Base-by-base conservation (phyloP, 345 rosid species). In the Rhizophora mangle region DNA sequence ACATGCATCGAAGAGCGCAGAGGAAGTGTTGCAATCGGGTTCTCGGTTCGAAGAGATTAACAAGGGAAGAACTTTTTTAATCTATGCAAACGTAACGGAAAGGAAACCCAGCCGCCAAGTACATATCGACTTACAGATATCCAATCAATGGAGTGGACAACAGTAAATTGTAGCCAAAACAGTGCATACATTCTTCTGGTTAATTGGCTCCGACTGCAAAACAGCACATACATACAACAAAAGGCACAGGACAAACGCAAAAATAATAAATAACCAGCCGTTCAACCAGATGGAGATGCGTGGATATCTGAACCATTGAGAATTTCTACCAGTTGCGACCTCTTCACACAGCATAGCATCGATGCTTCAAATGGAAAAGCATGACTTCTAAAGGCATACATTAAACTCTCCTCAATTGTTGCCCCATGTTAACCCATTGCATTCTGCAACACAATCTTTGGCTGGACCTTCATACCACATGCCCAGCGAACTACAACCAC, bases 311-410 rank as follows among this genome's bases (percentile, higher is more conserved):
- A 36, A 11, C 16, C n/a, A 7, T 37, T 21, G 37, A 65, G 64
- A 65, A 60, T 37, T 72, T 49, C 24, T 51, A 30, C 34, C 29
- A 21, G 13, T 66, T 29, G 26, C 72, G 62, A 61, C 24, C 70
- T 51, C 61, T 20, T 46, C 67, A 51, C 63, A 52, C 32, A 46
- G 47, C 31, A 52, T 13, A 47, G 65, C 64, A 78, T 37, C 58
- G 31, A 69, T 62, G 65, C 68, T 80, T 22, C 79, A 67, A 32
- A 61, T 16, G 26, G 36, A 49, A 64, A 77, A 66, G 18, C 67
- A 68, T 27, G 26, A 69, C 32, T 67, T 61, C 51, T 31, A 62
- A 11, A 52, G 46, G 72, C 32, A 60, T 73, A 67, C 16, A 56
- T 64, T 30, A 30, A 34, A 68, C 47, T 63, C 57, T 63, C 37